phyloP scores from a whole-genome alignment of 1,284 basidiomycete species.

The Cronartium quercuum region DNA sequence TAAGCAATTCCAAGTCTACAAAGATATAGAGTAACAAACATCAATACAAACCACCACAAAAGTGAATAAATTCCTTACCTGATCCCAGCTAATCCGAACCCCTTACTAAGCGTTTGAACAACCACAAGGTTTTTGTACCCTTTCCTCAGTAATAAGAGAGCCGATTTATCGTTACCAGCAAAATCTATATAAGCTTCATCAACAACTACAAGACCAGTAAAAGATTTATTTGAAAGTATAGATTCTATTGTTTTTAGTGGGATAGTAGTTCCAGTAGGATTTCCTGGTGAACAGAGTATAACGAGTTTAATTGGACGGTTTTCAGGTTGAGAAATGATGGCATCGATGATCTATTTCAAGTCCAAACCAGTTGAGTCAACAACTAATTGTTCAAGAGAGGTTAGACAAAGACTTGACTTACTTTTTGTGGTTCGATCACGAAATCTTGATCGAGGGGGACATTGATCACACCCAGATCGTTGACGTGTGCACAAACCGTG shows the following conservation, averaged over 20 bases:
- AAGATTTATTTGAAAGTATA: constrained; percentile 72
- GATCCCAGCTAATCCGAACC: constrained; percentile 91
- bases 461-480: constrained; percentile 79
- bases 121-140: constrained; percentile 86
- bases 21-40: not conserved
- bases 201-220: constrained; percentile 84
- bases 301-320: constrained; percentile 67
- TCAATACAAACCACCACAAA: not conserved
- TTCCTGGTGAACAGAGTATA: constrained; percentile 94
- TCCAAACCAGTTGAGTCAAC: not conserved
- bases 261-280: constrained; percentile 87
- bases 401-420: not conserved
- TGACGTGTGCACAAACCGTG: constrained; percentile 85
- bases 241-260: constrained; percentile 63
- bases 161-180: constrained; percentile 60
- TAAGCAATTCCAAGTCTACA: constrained; percentile 78
- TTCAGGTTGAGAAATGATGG: constrained; percentile 58
- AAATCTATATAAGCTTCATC: constrained; percentile 99
- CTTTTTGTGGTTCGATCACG: constrained; percentile 59
- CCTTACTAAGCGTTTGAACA: constrained; percentile 91
- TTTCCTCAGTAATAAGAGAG: constrained; percentile 59
- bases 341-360: constrained; percentile 63
- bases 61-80: constrained; percentile 55
- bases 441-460: constrained; percentile 69
- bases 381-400: not conserved